Conservation (phyloP, 1,284 basidiomycete species). For the Coniferiporia weirii region DNA sequence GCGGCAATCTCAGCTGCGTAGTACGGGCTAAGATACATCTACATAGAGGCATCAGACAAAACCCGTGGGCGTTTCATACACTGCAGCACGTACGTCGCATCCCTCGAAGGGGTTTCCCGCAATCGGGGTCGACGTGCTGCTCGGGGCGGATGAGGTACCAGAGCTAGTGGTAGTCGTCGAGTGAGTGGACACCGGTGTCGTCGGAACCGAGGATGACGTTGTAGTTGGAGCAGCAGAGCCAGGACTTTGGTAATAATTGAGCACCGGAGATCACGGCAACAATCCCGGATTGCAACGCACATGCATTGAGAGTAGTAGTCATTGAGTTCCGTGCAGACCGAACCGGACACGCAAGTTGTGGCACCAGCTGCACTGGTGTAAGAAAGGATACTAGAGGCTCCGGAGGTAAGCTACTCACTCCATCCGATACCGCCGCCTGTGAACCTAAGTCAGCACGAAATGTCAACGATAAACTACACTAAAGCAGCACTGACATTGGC, state of each 20-base stretch:
- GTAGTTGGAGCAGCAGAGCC: conserved; percentile 6
- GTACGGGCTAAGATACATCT: conserved; percentile 48
- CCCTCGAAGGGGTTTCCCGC: conserved; percentile 51
- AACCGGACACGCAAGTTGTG: conserved; percentile 27
- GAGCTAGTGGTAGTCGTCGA: conserved; percentile 25
- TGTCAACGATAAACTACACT: neutral
- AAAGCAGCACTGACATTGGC: conserved; percentile 14
- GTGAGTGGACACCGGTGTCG: conserved; percentile 23
- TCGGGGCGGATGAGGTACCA: conserved; percentile 19
- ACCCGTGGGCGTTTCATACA: neutral
- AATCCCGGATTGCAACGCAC: conserved; percentile 29
- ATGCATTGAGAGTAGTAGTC: conserved; percentile 56
- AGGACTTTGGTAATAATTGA: conserved; percentile 10
- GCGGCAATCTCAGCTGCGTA: conserved; percentile 47
- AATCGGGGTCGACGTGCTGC: conserved; percentile 29
- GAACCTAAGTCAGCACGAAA: conserved; percentile 13
- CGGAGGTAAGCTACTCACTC: conserved; percentile 31
- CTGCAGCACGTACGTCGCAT: conserved; percentile 32
- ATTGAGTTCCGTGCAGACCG: conserved; percentile 38
- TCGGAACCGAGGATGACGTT: conserved; percentile 22
- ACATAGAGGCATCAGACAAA: neutral
- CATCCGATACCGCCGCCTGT: conserved; percentile 51
- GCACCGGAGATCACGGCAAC: conserved; percentile 1
- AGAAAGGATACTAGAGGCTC: neutral
- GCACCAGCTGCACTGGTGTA: conserved; percentile 9